These are phyloP conservation scores for Trichoderma gracile DNA, from an alignment of 2,329 filamentous ascomycete genomes.

Conservation along the genomic window DNA sequence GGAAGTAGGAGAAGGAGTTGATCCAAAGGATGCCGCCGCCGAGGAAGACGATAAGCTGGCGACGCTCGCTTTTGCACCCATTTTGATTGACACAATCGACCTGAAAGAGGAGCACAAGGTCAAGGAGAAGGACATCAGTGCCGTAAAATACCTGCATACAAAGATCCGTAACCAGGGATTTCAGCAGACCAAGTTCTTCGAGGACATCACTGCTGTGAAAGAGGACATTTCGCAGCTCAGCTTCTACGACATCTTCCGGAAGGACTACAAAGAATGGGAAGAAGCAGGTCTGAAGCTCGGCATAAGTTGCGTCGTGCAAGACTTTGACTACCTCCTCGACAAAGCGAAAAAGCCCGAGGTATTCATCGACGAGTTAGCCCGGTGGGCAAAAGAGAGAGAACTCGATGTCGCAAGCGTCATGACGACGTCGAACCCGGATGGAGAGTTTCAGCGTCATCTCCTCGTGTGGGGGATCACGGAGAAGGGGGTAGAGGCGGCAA, in stretches of 20 bases:
- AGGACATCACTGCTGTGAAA: slow-evolving; percentile 63
- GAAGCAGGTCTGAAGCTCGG: slow-evolving; percentile 60
- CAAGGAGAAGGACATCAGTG: slow-evolving; percentile 59
- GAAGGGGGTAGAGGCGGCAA: slow-evolving; percentile 50
- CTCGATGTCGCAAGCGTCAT: slow-evolving; percentile 68
- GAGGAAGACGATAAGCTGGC: slow-evolving; percentile 61
- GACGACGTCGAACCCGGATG: slow-evolving; percentile 61
- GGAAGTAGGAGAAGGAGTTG: slow-evolving; percentile 29
- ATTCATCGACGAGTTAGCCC: slow-evolving; percentile 51
- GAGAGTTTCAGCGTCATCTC: slow-evolving; percentile 64
- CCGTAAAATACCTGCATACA: slow-evolving; percentile 60
- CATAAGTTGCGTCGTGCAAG: slow-evolving; percentile 65
- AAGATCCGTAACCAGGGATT: slow-evolving; percentile 48
- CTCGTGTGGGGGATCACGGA: slow-evolving; percentile 64
- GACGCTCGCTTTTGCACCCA: slow-evolving; percentile 65
- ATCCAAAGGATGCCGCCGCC: slow-evolving; percentile 10
- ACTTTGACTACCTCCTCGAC: slow-evolving; percentile 59
- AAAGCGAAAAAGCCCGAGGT: slow-evolving; percentile 50
- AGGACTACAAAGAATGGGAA: slow-evolving; percentile 83
- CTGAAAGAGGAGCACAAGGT: slow-evolving; percentile 65
- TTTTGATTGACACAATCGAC: slow-evolving; percentile 72
- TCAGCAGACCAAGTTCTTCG: slow-evolving; percentile 57
- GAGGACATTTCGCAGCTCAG: slow-evolving; percentile 62
- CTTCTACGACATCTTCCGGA: slow-evolving; percentile 69
- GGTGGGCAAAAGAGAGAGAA: slow-evolving; percentile 56